Base-by-base conservation (phyloP, 2,329 filamentous ascomycete genomes). In the Venturia nashicola region DNA sequence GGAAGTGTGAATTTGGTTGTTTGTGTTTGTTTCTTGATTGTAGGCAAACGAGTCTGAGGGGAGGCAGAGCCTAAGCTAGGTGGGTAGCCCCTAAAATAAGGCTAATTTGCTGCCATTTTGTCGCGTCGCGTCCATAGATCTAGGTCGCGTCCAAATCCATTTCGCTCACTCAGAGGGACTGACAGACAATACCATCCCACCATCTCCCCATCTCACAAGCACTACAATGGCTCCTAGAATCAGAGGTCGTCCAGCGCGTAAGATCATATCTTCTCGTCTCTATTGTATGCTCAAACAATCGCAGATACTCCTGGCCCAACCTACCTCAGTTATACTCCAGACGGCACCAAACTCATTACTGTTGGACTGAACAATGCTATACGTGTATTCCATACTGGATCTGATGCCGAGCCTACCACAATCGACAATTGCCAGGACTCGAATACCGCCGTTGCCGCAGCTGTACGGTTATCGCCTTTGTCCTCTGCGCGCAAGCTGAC, bases 341-440 rank as follows among this genome's bases (percentile, higher is more conserved):
- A 96, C 74, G 94, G 95, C 67, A 83, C 83, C 69, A 90, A 89
- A 70, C 82, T 99, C 65, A 85, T 97, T 68, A 97, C 94, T 12
- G 92, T 91, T 66, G 94, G 94, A 67, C 88, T 90, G 65, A 96
- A 97, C 78, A 95, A 95, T 71, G 91, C 90, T 8, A 91, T 96
- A 71, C 89, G 95, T 61, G 84, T 97, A 61, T 99, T 96, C 79
- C 90, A 88, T 68, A 94, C 92, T 16, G 91, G 90, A 66, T 94
- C 89, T 46, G 89, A 96, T 77, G 92, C 91, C 69, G 94, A 99
- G 74, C 94, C 95, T 11, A 86, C 84, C 65, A 96, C 93, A 65
- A 88, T 99, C 64, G 93, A 97, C 73, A 91, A 97, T 67, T 91
- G 88, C 63, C 88, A 89, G 66, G 93, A 97, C 69, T 88, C 90